Evolutionary conservation across 805 yeast genomes (phyloP).

Genomic region (Zygotorulaspora danielsina): DNA sequence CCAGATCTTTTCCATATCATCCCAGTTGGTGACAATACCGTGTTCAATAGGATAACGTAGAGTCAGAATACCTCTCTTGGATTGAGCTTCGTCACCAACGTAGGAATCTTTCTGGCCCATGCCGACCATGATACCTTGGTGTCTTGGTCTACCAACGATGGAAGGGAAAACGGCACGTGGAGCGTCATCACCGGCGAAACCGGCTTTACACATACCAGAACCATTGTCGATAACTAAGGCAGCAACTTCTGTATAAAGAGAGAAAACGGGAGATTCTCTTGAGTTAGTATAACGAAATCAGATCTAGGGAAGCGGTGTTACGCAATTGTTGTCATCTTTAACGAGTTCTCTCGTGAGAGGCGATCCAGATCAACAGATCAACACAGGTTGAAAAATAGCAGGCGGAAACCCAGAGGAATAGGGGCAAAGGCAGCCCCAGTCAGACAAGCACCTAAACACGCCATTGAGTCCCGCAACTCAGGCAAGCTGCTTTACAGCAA

Average conservation of each 20-base stretch:
- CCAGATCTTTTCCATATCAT: slow-evolving; percentile 99
- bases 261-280: not conserved
- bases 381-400: not conserved
- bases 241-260: slow-evolving; percentile 33
- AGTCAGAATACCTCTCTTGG: slow-evolving; percentile 99
- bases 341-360: not conserved
- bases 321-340: too few relatives aligned
- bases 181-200: slow-evolving; percentile 99
- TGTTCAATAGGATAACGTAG: slow-evolving; percentile 99
- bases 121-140: slow-evolving; percentile 99
- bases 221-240: slow-evolving; percentile 93
- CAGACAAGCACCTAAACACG: not conserved
- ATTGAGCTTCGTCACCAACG: slow-evolving; percentile 99
- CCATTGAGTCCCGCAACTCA: too few relatives aligned
- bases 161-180: slow-evolving; percentile 99
- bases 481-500: too few relatives aligned
- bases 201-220: slow-evolving; percentile 99
- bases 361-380: slow-evolving; percentile 1
- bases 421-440: slow-evolving; percentile 1
- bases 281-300: not conserved
- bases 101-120: slow-evolving; percentile 99
- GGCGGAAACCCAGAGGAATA: not conserved
- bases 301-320: too few relatives aligned
- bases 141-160: slow-evolving; percentile 99
- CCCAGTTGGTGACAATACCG: slow-evolving; percentile 99